Evolutionary conservation across 2,329 filamentous ascomycete genomes (phyloP), one percentile per base, ranked within the genome.

Genomic region (Sordariomycetes sp.): DNA sequence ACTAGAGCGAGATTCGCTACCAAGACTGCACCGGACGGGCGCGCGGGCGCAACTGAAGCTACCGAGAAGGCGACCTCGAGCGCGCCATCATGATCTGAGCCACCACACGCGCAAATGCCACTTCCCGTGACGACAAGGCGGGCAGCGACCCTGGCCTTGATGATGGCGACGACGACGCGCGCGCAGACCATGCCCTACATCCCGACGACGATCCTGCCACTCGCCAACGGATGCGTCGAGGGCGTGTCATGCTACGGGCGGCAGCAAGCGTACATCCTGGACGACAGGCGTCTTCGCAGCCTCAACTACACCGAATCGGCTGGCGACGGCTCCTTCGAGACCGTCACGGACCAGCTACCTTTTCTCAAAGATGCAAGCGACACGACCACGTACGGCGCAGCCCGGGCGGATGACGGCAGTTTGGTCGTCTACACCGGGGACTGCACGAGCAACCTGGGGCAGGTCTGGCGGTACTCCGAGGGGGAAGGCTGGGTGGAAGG

Each of bases 381-480:
- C 24, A 63, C 60, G 5, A 68, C 66, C 9, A 66, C 82, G 0
- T 92, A 86, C 47, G 68, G 78, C 6, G 76, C 86, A 0, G 65
- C 79, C 0, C 66, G 87, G 21, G 75, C 82, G 30, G 61, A 70
- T 28, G 68, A 75, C 47, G 86, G 85, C 12, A 74, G 79, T 9
- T 69, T 95, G 19, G 71, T 77, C 3, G 77, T 92, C 2, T 82
- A 86, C 36, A 68, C 79, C 0, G 88, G 90, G 3, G 68, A 81
- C 42, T 95, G 90, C 50, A 60, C 70, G 1, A 58, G 67, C 3
- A 63, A 59, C 4, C 14, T 57, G 24, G 68, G 73, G 10, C 56
- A 69, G 21, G 49, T 93, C 36, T 94, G 86, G 86, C 74, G 63
- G 16, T 88, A 81, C 44, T 64, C 62, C 8, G 64, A 72, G 3